A percentile compares a stretch with the other conserved stretches of the same genome.
phyloP scores from a whole-genome alignment of 768 basidiomycete species.

The Auricularia sp. region DNA sequence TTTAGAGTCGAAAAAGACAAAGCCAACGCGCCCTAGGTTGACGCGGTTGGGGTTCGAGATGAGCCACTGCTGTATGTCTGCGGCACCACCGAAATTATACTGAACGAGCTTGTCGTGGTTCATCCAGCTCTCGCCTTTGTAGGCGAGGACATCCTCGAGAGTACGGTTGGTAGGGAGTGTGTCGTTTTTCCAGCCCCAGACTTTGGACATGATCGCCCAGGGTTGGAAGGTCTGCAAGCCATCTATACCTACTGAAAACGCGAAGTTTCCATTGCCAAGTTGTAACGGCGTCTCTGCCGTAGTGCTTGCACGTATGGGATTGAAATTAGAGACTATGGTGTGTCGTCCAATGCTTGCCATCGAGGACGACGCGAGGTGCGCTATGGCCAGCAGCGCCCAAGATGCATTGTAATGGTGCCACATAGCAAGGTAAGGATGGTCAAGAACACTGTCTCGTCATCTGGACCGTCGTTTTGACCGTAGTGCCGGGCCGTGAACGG shows the following conservation, averaged over 20 bases:
- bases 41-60: slow-evolving; percentile 49
- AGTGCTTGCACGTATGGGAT: slow-evolving; percentile 40
- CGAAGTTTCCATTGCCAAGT: slow-evolving; percentile 53
- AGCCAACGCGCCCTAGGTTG: slow-evolving; percentile 42
- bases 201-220: slow-evolving; percentile 39
- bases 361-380: not conserved
- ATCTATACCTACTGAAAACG: slow-evolving; percentile 49
- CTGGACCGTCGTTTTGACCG: too few relatives aligned
- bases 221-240: slow-evolving; percentile 50
- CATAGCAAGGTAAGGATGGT: too few relatives aligned
- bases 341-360: slow-evolving; percentile 31
- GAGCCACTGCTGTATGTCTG: slow-evolving; percentile 42
- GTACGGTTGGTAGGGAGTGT: slow-evolving; percentile 36
- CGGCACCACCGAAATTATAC: slow-evolving; percentile 42
- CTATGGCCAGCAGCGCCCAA: too few relatives aligned
- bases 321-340: slow-evolving; percentile 38
- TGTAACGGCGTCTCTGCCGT: slow-evolving; percentile 43
- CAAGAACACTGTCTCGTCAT: too few relatives aligned
- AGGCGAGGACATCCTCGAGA: slow-evolving; percentile 33
- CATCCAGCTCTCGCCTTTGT: slow-evolving; percentile 39
- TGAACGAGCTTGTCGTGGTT: slow-evolving; percentile 41
- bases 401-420: too few relatives aligned
- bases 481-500: too few relatives aligned
- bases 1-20: slow-evolving; percentile 29
- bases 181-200: slow-evolving; percentile 56